Evolutionary conservation across 768 basidiomycete species (phyloP).

Genomic region (Xerocomus brunneocitrinus): DNA sequence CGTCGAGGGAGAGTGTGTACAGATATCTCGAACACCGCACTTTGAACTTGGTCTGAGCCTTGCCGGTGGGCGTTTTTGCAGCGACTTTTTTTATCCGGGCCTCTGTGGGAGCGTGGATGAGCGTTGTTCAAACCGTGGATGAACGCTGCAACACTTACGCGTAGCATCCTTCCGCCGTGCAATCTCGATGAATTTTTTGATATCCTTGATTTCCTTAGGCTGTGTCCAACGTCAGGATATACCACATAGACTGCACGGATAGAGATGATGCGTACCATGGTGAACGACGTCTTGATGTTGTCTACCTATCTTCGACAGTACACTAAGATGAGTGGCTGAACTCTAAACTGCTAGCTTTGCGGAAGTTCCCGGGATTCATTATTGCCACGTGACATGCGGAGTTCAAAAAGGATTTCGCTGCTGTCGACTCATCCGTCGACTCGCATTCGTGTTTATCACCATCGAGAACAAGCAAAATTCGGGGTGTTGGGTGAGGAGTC

Average conservation of each 20-base stretch:
- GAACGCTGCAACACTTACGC: conserved; percentile 51
- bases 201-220: conserved; percentile 98
- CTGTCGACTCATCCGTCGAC: too few relatives aligned
- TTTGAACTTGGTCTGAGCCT: conserved; percentile 95
- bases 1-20: conserved; percentile 95
- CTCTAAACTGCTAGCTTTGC: conserved; percentile 28
- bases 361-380: conserved; percentile 18
- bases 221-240: conserved; percentile 29
- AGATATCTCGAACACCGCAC: conserved; percentile 94
- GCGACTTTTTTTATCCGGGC: conserved; percentile 96
- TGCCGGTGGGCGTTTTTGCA: conserved; percentile 60
- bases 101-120: conserved; percentile 47
- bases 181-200: conserved; percentile 98
- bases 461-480: too few relatives aligned
- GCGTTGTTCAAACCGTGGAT: neutral
- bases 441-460: too few relatives aligned
- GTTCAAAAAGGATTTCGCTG: too few relatives aligned
- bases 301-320: neutral
- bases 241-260: neutral
- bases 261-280: conserved; percentile 25
- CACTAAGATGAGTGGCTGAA: conserved; percentile 26
- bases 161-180: conserved; percentile 96
- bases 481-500: too few relatives aligned
- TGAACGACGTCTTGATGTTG: conserved; percentile 11
- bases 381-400: too few relatives aligned